A percentile compares a stretch with the other conserved stretches of the same genome.
Evolutionary conservation across 768 basidiomycete species (phyloP).

Genomic region (Phlegmacium glaucopus): DNA sequence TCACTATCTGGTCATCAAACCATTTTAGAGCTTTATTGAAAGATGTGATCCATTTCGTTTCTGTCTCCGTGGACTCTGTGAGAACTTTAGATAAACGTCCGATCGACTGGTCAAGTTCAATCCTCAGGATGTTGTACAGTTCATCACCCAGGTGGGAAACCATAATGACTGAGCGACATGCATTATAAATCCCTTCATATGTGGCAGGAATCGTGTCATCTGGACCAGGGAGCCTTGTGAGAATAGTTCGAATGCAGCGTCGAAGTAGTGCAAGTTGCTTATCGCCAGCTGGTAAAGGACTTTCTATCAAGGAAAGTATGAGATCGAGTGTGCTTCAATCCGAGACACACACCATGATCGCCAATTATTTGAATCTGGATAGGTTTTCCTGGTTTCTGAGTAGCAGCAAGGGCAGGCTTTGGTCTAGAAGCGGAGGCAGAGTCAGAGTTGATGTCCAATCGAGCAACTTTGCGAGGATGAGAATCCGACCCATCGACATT

Average conservation of each 20-base stretch:
- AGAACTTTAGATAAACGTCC: constrained; percentile 39
- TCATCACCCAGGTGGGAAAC: constrained; percentile 51
- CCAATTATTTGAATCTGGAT: constrained; percentile 47
- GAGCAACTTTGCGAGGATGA: constrained; percentile 66
- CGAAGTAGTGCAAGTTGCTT: constrained; percentile 28
- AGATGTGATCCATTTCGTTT: constrained; percentile 52
- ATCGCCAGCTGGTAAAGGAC: constrained; percentile 21
- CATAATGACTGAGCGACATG: constrained; percentile 54
- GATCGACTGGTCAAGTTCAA: constrained; percentile 59
- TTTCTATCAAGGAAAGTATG: constrained; percentile 4
- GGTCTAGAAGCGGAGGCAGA: constrained; percentile 63
- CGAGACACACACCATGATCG: constrained; percentile 28
- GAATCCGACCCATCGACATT: constrained; percentile 46
- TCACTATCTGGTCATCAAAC: constrained; percentile 65
- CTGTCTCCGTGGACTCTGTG: constrained; percentile 19
- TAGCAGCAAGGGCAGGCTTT: constrained; percentile 15
- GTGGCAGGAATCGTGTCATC: constrained; percentile 38
- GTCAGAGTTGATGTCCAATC: constrained; percentile 65
- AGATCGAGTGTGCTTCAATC: not conserved
- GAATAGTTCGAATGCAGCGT: constrained; percentile 35
- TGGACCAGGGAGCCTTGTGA: constrained; percentile 30
- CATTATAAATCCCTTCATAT: constrained; percentile 53
- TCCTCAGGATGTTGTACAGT: constrained; percentile 54
- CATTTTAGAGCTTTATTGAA: constrained; percentile 57
- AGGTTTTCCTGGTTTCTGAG: constrained; percentile 32